A percentile compares a stretch with the other conserved stretches of the same genome.
phyloP scores from a whole-genome alignment of 2,329 filamentous ascomycete species.

The Hymenoscyphus fraxineus region DNA sequence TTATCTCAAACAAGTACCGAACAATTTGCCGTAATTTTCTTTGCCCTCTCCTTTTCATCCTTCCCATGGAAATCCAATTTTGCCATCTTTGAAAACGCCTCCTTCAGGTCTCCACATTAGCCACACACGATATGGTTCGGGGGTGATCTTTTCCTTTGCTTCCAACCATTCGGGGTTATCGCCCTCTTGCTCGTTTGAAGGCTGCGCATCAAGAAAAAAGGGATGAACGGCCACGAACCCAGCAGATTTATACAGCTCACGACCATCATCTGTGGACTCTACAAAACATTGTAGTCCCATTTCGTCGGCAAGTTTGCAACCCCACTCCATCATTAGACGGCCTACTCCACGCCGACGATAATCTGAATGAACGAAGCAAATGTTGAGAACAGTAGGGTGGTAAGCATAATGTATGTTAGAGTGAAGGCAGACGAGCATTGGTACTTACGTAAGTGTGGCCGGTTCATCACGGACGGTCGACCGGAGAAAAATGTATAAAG shows the following conservation, averaged over 20 bases:
- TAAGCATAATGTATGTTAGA: not conserved
- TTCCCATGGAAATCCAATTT: too few relatives aligned
- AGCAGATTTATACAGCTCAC: not conserved
- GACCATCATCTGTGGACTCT: not conserved
- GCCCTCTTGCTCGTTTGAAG: too few relatives aligned
- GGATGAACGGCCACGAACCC: not conserved
- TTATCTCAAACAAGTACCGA: too few relatives aligned
- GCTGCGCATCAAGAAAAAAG: not conserved
- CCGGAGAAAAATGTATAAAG: not conserved
- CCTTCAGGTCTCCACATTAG: too few relatives aligned
- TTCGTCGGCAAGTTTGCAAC: not conserved
- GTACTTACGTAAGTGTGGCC: slow-evolving; percentile 1
- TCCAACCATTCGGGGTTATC: too few relatives aligned
- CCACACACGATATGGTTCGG: too few relatives aligned
- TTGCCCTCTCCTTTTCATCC: too few relatives aligned
- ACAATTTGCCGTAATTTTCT: too few relatives aligned
- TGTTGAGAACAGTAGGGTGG: not conserved
- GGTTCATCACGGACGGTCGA: not conserved
- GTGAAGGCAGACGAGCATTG: not conserved
- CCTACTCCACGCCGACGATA: not conserved
- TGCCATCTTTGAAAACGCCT: too few relatives aligned
- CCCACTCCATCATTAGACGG: slow-evolving; percentile 5
- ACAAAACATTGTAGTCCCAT: not conserved
- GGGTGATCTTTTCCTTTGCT: too few relatives aligned
- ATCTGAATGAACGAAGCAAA: not conserved